Evolutionary conservation across 2,329 filamentous ascomycete species (phyloP).

Genomic region (Diplodia corticola): DNA sequence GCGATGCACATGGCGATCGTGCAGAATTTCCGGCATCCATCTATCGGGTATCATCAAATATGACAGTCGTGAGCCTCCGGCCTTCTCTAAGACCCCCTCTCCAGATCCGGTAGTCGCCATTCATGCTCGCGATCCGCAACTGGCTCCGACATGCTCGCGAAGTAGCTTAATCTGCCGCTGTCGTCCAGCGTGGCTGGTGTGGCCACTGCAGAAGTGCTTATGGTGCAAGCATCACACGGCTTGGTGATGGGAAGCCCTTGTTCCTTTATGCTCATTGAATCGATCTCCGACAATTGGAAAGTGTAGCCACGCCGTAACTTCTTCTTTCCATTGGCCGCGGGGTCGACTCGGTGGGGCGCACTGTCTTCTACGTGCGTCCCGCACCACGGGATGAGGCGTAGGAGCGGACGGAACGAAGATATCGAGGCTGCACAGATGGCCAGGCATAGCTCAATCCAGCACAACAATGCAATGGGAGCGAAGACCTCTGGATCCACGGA

Average conservation of each 20-base stretch:
- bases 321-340: background rate
- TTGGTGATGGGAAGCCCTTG: background rate
- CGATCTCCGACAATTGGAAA: background rate
- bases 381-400: background rate
- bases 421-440: constrained; percentile 6
- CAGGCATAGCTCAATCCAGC: background rate
- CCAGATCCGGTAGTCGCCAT: background rate
- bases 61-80: background rate
- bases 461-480: background rate
- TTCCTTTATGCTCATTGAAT: background rate
- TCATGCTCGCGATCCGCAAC: background rate
- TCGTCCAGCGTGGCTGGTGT: background rate
- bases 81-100: background rate
- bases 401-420: background rate
- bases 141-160: background rate
- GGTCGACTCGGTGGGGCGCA: background rate
- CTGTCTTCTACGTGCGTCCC: background rate
- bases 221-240: background rate
- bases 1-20: background rate
- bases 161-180: background rate
- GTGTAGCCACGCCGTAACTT: background rate
- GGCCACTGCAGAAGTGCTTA: background rate
- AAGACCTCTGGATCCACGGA: background rate
- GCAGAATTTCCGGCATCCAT: background rate
- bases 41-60: background rate